Evolutionary conservation across 2,329 filamentous ascomycete genomes (phyloP), one percentile per base, ranked within the genome.

Genomic region (Aspergillus tubingensis): DNA sequence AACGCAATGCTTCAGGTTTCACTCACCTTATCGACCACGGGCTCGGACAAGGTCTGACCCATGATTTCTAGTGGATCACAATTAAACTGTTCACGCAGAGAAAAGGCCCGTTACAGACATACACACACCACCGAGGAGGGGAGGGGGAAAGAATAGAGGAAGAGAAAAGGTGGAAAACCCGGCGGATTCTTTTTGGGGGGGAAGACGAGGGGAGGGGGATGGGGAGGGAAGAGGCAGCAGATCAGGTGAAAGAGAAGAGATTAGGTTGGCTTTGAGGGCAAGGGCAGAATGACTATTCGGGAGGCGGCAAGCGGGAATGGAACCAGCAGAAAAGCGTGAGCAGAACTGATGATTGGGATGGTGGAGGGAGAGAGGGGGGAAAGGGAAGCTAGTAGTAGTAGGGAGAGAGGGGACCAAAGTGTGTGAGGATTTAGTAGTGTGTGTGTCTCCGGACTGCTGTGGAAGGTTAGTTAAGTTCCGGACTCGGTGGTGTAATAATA

Each of bases 21-120:
- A 70, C 86, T 77, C 86, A 99, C 95, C 93, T 99, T 99, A 78
- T 98, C 95, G 79, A 96, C 91, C 75, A 99, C 93, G 74, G 95
- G 95, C 85, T 99, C 95, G 74, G 94, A 98, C 76, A 99, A 89
- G 80, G 95, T 99, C 85, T 99, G 95, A 86, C 95, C 95, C 95
- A 99, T 99, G 81, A 76, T 84, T 74, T 71, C 65, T 67, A 63
- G 59, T 54, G 60, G 66, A 64, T 67, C 62, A 62, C 67, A 65
- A 67, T 67, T 61, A 17, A 63, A 56, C 55, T 62, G 61, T 62
- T 54, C 19, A 49, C 36, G 56, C 49, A 41, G 41, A 60, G 49
- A 49, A 59, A 52, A 54, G 60, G 58, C 51, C 61, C 55, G 52
- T 57, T 36, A 57, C 59, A 60, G 58, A 62, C 54, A 59, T 59